These are phyloP conservation scores for Alisma plantagoaquatica DNA, from an alignment of 106 monocot species.

Conservation along the genomic window DNA sequence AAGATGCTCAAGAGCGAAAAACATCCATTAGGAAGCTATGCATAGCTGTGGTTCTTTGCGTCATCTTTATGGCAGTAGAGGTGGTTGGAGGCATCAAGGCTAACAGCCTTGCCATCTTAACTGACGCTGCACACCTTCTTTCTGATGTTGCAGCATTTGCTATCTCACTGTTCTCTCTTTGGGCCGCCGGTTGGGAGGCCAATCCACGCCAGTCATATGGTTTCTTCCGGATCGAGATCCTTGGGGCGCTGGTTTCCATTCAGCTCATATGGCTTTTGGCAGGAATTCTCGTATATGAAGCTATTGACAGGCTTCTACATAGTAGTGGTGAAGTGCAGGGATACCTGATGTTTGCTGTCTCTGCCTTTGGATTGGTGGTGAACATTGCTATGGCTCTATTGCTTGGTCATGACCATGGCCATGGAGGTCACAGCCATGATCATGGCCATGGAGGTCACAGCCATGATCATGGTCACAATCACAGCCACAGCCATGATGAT, in stretches of 20 bases:
- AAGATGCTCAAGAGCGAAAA: slow-evolving; percentile 10
- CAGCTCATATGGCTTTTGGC: slow-evolving; percentile 27
- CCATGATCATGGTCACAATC: slow-evolving; percentile 5
- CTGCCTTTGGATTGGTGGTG: slow-evolving; percentile 18
- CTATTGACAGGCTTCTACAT: slow-evolving; percentile 11
- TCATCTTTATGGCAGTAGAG: slow-evolving; percentile 20
- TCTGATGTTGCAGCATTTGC: slow-evolving; percentile 25
- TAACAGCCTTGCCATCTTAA: slow-evolving; percentile 19
- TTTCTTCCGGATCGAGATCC: slow-evolving; percentile 20
- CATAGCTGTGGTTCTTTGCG: slow-evolving; percentile 11
- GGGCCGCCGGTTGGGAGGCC: slow-evolving; percentile 26
- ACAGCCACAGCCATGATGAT: neutral
- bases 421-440: slow-evolving; percentile 3
- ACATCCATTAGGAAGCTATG: slow-evolving; percentile 15
- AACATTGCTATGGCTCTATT: slow-evolving; percentile 18
- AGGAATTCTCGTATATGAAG: slow-evolving; percentile 16
- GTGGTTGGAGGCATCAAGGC: slow-evolving; percentile 23
- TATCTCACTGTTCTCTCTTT: slow-evolving; percentile 22
- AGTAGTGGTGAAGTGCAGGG: slow-evolving; percentile 17
- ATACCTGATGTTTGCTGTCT: slow-evolving; percentile 13
- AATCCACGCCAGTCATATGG: slow-evolving; percentile 23
- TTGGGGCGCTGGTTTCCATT: slow-evolving; percentile 21
- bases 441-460: neutral
- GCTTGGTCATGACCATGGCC: slow-evolving; percentile 17
- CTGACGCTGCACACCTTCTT: slow-evolving; percentile 24